Conservation (phyloP, 306 rosid species). For the Rubus parviflorus region DNA sequence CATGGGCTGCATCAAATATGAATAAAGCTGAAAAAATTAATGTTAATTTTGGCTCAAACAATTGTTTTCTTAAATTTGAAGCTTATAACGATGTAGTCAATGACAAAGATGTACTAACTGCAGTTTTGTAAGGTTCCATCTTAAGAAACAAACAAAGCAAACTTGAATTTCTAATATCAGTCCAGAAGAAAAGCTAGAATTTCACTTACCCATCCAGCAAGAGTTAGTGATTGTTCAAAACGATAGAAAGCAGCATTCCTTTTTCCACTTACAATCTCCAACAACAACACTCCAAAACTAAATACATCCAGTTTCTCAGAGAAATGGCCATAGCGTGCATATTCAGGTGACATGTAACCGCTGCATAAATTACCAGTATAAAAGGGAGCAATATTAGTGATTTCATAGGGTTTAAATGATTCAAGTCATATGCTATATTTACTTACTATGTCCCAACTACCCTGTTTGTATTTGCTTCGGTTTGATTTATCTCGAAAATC, state of each 20-base stretch:
- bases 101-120: neutral
- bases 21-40: no score
- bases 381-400: neutral
- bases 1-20: no score
- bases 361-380: neutral
- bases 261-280: conserved; percentile 25
- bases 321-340: conserved; percentile 24
- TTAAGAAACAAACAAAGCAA: no score
- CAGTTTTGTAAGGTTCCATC: no score
- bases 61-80: neutral
- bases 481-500: conserved; percentile 17
- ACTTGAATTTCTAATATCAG: no score
- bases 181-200: neutral
- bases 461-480: conserved; percentile 16
- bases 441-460: conserved; percentile 33
- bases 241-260: conserved; percentile 19
- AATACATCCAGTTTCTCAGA: conserved; percentile 20
- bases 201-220: conserved; percentile 16
- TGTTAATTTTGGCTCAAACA: no score
- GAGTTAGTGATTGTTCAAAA: neutral
- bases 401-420: neutral
- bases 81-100: neutral
- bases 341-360: conserved; percentile 29
- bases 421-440: neutral
- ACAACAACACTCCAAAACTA: conserved; percentile 18